These are phyloP conservation scores for Austropuccinia psidii DNA, from an alignment of 1,284 basidiomycete species.

Conservation along the genomic window DNA sequence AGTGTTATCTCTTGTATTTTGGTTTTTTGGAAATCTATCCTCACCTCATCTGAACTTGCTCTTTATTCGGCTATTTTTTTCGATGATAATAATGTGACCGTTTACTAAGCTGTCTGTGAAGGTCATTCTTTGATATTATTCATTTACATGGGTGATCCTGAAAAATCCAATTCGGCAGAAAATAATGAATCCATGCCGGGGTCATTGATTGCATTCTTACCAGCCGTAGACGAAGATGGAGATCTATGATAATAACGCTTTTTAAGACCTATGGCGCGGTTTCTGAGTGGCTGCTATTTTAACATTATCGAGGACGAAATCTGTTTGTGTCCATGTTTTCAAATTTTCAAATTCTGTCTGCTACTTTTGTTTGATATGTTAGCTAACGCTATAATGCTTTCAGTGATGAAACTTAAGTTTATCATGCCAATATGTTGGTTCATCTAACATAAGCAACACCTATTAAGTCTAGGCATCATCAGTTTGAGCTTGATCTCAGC, in stretches of 20 bases:
- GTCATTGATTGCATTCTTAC: constrained; percentile 1
- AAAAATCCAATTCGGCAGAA: not conserved
- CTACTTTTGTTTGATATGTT: too few species aligned
- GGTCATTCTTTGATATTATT: constrained; percentile 11
- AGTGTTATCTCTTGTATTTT: not conserved
- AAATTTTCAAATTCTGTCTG: too few species aligned
- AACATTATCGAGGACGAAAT: too few species aligned
- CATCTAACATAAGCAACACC: too few species aligned
- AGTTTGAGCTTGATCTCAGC: too few species aligned
- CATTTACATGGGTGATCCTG: constrained; percentile 11
- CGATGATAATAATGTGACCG: not conserved
- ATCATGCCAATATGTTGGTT: too few species aligned
- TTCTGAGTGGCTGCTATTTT: too few species aligned
- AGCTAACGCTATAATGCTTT: too few species aligned
- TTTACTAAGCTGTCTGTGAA: constrained; percentile 26
- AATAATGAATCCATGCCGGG: not conserved
- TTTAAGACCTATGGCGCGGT: too few species aligned
- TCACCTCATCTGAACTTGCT: not conserved
- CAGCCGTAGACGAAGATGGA: constrained; percentile 20
- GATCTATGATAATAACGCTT: not conserved
- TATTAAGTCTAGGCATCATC: too few species aligned
- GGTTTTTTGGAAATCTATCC: not conserved
- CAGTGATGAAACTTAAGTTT: too few species aligned
- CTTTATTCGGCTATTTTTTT: not conserved
- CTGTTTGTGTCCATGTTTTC: too few species aligned